phyloP scores from a whole-genome alignment of 2,329 filamentous ascomycete genomes.

The Microdochium paspali region DNA sequence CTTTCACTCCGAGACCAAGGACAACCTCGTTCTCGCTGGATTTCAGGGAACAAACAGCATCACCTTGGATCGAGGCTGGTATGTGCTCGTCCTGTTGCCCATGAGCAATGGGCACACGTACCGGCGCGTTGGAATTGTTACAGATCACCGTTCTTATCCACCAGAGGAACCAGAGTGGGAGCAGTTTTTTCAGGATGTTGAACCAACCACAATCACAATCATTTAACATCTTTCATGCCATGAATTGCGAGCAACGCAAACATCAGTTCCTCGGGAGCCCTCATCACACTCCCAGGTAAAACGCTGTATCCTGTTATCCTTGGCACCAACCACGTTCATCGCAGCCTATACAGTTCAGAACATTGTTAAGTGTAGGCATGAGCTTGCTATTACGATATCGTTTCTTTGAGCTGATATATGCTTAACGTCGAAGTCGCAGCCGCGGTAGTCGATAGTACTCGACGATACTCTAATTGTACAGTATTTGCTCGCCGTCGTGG shows the following conservation, averaged over 20 bases:
- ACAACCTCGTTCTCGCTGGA: background rate
- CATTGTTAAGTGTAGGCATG: too few relatives aligned
- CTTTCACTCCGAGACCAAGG: background rate
- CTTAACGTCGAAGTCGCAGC: background rate
- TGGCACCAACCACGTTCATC: too few relatives aligned
- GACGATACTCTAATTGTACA: conserved; percentile 16
- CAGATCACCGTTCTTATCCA: background rate
- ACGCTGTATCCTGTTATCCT: too few relatives aligned
- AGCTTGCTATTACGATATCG: too few relatives aligned
- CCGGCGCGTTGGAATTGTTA: background rate
- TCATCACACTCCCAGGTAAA: too few relatives aligned
- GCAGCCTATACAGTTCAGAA: too few relatives aligned
- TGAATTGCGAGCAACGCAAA: too few relatives aligned
- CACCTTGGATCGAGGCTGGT: background rate
- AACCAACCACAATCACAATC: background rate
- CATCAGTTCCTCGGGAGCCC: too few relatives aligned
- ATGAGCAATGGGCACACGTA: background rate
- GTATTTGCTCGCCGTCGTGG: conserved; percentile 5
- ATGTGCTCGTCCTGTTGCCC: background rate
- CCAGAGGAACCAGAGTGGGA: background rate
- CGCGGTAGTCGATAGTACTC: background rate
- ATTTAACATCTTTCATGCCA: background rate
- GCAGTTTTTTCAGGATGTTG: background rate
- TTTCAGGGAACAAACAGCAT: background rate
- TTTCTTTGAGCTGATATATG: background rate